Conservation (phyloP, 352 stramenopile species). For the Globisporangium megalacanthum region DNA sequence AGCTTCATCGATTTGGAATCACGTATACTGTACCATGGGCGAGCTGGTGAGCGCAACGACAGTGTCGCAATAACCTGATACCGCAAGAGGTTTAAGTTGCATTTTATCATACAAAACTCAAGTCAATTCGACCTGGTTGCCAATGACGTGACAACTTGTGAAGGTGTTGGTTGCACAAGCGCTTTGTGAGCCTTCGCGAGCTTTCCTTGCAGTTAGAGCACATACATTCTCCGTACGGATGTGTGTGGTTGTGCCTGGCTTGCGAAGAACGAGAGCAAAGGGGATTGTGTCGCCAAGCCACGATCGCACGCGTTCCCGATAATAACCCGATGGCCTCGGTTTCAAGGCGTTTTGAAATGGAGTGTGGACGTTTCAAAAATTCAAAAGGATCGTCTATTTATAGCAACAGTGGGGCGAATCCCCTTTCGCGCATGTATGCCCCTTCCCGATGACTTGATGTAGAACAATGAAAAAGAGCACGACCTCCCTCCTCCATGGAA, state of each 20-base stretch:
- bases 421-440: neutral
- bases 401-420: neutral
- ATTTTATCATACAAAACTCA: neutral
- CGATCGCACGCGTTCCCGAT: no score
- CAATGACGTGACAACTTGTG: no score
- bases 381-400: constrained; percentile 24
- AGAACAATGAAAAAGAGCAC: neutral
- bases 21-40: no score
- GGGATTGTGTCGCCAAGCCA: no score
- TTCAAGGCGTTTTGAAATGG: neutral
- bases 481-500: constrained; percentile 5
- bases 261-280: neutral
- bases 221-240: constrained; percentile 2
- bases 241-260: neutral
- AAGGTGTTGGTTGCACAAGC: neutral
- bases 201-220: constrained; percentile 3
- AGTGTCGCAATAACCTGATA: no score
- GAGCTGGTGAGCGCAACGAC: no score
- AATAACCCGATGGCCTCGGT: no score
- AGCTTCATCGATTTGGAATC: no score
- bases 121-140: neutral
- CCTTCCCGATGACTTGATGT: neutral
- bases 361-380: constrained; percentile 26
- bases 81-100: neutral
- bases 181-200: neutral